These are phyloP conservation scores for Pilaira anomala DNA, from an alignment of 192 early-diverging fungal species.

Conservation along the genomic window DNA sequence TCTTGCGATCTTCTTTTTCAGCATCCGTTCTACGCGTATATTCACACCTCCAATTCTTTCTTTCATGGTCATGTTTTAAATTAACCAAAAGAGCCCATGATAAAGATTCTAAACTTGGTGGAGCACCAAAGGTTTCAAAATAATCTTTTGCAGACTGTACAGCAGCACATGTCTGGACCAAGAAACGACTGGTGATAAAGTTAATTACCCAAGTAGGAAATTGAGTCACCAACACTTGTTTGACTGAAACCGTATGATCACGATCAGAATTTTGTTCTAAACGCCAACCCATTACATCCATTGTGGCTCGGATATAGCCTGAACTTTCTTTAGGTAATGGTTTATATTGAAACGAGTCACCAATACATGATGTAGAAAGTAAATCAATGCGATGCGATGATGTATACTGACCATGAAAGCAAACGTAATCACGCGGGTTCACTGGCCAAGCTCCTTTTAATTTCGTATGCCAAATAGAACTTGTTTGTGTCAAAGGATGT, in stretches of 20 bases:
- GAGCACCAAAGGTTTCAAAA: slow-evolving; percentile 21
- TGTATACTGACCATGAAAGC: slow-evolving; percentile 15
- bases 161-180: neutral
- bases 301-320: slow-evolving; percentile 13
- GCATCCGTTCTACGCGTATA: slow-evolving; percentile 12
- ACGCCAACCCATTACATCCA: slow-evolving; percentile 25
- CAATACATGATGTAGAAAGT: slow-evolving; percentile 16
- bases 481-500: slow-evolving; percentile 34
- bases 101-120: slow-evolving; percentile 23
- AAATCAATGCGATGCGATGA: slow-evolving; percentile 21
- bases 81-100: slow-evolving; percentile 10
- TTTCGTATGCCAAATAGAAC: slow-evolving; percentile 39
- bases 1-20: neutral
- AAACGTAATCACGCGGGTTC: slow-evolving; percentile 21
- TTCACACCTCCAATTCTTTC: slow-evolving; percentile 32
- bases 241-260: slow-evolving; percentile 27
- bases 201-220: slow-evolving; percentile 4
- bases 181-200: neutral
- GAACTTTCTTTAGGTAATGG: slow-evolving; percentile 23
- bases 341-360: slow-evolving; percentile 21
- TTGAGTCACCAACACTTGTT: slow-evolving; percentile 36
- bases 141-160: slow-evolving; percentile 5
- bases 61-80: slow-evolving; percentile 22
- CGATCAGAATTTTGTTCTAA: slow-evolving; percentile 7
- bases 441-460: slow-evolving; percentile 45